Base-by-base conservation (phyloP, 2,329 filamentous ascomycete genomes). In the Botrytis fabae region DNA sequence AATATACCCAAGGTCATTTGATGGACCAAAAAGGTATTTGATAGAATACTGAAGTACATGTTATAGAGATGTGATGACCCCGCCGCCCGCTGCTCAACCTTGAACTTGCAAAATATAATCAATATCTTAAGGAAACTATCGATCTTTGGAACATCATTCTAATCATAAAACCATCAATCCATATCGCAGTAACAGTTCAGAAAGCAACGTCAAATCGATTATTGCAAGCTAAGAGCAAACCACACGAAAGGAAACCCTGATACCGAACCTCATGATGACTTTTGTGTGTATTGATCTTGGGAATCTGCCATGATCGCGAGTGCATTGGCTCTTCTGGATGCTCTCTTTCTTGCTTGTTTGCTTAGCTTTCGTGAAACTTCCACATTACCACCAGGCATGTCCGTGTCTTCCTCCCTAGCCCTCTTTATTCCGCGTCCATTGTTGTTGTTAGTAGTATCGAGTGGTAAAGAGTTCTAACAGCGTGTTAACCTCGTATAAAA, bases 131-230 rank as follows among this genome's bases (percentile, higher is more conserved):
- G 1, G 18, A 10, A 35, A 32, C 8, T 22, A 12, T 4, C 25
- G 0, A 14, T 48, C 8, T 1, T 16, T 32, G 2, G 25, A 32
- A 46, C 16, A 46, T 1, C n/a, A 3, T 0, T 18, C 16, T 16
- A 3, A 25, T 8, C 2, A 35, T 61, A 1, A 61, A 22, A 12
- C 0, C 14, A 20, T 38, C 59, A 22, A 14, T 25, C 32, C 16
- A 25, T 6, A 38, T 14, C 20, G 5, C 8, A 61, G 20, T 2
- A 16, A n/a, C 18, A 44, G 18, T 44, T 12, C 4, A 8, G 9
- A 28, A 8, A 44, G 7, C 10, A 2, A 3, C 44, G 14, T 4
- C 8, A 32, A 1, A 63, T 44, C 16, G 8, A 20, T 8, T 12
- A 44, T 12, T 38, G 7, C 28, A 12, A 40, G 46, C 64, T n/a